phyloP scores from a whole-genome alignment of 1,284 basidiomycete species.

The Fistulinella cinereoalba region DNA sequence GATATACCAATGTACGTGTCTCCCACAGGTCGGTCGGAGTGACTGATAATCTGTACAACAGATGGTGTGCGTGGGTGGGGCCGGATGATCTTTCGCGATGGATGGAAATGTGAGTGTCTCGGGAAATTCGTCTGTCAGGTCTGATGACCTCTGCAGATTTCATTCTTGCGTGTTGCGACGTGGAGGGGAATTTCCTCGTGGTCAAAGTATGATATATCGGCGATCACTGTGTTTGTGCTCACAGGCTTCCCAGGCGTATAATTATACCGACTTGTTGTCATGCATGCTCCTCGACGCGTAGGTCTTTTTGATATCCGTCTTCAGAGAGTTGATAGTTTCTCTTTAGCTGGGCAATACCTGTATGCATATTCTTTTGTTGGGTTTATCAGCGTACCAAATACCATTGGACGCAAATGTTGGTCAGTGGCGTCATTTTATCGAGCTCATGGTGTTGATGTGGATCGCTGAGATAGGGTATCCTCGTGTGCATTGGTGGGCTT shows the following conservation, averaged over 20 bases:
- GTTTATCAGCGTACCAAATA: constrained; percentile 77
- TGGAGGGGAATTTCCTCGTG: constrained; percentile 82
- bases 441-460: neutral
- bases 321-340: constrained; percentile 8
- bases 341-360: constrained; percentile 78
- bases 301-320: constrained; percentile 24
- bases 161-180: constrained; percentile 74
- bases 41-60: constrained; percentile 27
- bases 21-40: neutral
- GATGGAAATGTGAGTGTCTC: constrained; percentile 73
- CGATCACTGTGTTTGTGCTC: neutral
- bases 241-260: constrained; percentile 55
- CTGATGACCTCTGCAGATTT: constrained; percentile 49
- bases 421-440: constrained; percentile 32
- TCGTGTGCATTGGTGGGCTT: constrained; percentile 72
- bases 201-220: constrained; percentile 51
- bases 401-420: constrained; percentile 78
- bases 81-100: constrained; percentile 66
- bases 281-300: constrained; percentile 85
- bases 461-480: constrained; percentile 51
- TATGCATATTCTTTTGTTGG: constrained; percentile 80
- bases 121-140: neutral
- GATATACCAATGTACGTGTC: constrained; percentile 68
- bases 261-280: constrained; percentile 82
- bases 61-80: constrained; percentile 79